Base-by-base conservation (phyloP, 2,329 filamentous ascomycete genomes). In the Aspergillus jensenii region DNA sequence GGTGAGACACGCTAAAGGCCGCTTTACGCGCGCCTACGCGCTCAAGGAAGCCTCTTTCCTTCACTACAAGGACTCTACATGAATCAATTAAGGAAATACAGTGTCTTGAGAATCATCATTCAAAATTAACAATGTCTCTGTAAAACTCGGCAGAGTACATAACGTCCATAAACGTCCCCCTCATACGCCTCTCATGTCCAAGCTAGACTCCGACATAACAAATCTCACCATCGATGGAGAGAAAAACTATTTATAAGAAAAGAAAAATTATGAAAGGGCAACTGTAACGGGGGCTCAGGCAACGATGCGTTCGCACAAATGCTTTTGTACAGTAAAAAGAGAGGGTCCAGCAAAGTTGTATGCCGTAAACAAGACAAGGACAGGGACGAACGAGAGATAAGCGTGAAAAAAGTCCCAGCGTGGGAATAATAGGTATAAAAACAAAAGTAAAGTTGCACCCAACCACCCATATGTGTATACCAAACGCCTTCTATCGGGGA, bases 401-500 rank as follows among this genome's bases (percentile, higher is more conserved):
- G 43, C 33, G 27, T 25, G 23, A 15, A 31, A 57, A 59, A 47
- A 55, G 31, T 25, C 46, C 31, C 37, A 21, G 45, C 19, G 40
- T 44, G 15, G 27, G 52, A 57, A 58, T 31, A 52, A 48, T 37
- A 56, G 59, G 52, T 60, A 65, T 46, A 50, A 61, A 31, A 31
- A 31, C 9, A 62, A 51, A 43, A 58, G 61, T 55, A 62, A 60
- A 64, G 59, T 66, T 67, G 71, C 70, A 69, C 72, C 71, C 53
- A 65, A 61, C 68, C 67, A 68, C 70, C 71, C 64, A 61, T 67
- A 61, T 64, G 61, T 69, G 62, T 66, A 73, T 67, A 71, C 70
- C 68, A 66, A 70, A 74, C 74, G 70, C 72, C 70, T 71, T 74
- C 71, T 74, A 74, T 76, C 61, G 67, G 67, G 70, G 71, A 72